phyloP scores from a whole-genome alignment of 2,329 filamentous ascomycete genomes.

The Apiospora saccharicola region DNA sequence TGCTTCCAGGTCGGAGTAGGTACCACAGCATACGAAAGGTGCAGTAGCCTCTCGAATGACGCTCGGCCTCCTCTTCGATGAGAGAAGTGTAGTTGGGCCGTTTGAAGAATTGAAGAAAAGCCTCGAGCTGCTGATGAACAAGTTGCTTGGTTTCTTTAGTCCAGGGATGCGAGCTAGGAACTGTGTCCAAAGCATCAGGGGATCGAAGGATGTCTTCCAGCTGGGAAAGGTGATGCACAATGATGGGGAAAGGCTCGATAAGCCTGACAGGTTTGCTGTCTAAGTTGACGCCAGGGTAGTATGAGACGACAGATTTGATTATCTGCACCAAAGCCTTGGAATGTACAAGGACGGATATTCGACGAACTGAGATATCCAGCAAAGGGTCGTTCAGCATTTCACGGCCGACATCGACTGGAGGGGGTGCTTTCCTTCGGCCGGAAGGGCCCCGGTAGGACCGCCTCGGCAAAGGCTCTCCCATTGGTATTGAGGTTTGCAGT shows the following conservation, averaged over 20 bases:
- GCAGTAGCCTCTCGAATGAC: background rate
- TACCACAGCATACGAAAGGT: background rate
- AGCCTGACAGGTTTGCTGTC: background rate
- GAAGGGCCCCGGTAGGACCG: too few species aligned
- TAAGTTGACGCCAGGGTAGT: background rate
- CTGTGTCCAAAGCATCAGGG: background rate
- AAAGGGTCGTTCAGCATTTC: background rate
- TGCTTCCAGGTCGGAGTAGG: background rate
- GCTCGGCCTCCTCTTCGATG: background rate
- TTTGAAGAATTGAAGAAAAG: background rate
- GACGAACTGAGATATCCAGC: background rate
- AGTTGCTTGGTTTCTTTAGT: background rate
- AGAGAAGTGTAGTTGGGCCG: background rate
- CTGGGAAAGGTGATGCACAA: background rate
- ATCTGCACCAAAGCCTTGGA: background rate
- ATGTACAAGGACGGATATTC: background rate
- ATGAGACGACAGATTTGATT: background rate
- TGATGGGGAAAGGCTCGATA: background rate
- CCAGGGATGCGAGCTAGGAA: background rate
- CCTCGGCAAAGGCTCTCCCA: too few species aligned
- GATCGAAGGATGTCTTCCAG: background rate
- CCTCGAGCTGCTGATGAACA: background rate
- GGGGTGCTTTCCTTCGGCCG: too few species aligned
- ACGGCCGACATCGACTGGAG: background rate
- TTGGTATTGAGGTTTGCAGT: background rate